phyloP scores from a whole-genome alignment of 2,329 filamentous ascomycete genomes.

The Penicillium concentricum region DNA sequence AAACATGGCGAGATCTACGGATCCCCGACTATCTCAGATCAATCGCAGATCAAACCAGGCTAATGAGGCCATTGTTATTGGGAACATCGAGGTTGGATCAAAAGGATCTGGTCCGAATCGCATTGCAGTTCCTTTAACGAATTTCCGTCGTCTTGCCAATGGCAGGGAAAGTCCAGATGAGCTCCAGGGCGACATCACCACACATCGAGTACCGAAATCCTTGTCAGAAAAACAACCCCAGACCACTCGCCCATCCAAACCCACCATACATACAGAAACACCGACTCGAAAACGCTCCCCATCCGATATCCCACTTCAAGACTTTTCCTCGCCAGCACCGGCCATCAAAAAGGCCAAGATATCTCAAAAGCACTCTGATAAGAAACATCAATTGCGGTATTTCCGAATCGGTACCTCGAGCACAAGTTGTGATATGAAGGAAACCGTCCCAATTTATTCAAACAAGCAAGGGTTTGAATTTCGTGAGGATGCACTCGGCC shows the following conservation, averaged over 20 bases:
- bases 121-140: slow-evolving; percentile 1
- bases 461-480: slow-evolving; percentile 14
- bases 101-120: neutral
- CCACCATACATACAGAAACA: slow-evolving; percentile 1
- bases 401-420: slow-evolving; percentile 24
- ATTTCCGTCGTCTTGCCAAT: slow-evolving; percentile 6
- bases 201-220: slow-evolving; percentile 17
- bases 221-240: slow-evolving; percentile 6
- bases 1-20: neutral
- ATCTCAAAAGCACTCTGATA: slow-evolving; percentile 2
- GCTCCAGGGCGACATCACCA: slow-evolving; percentile 39
- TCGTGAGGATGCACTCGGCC: neutral
- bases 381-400: slow-evolving; percentile 14
- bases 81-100: neutral
- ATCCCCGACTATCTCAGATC: neutral
- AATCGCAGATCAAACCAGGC: neutral
- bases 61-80: neutral
- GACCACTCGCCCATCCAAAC: neutral
- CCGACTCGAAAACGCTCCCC: slow-evolving; percentile 25
- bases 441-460: slow-evolving; percentile 15
- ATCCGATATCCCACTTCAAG: slow-evolving; percentile 34
- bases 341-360: slow-evolving; percentile 13
- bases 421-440: slow-evolving; percentile 1
- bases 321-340: slow-evolving; percentile 23
- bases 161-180: slow-evolving; percentile 42